A percentile compares a stretch with the other conserved stretches of the same genome.
Evolutionary conservation across 2,329 filamentous ascomycete genomes (phyloP).

Genomic region (Trichothecium sympodiale): DNA sequence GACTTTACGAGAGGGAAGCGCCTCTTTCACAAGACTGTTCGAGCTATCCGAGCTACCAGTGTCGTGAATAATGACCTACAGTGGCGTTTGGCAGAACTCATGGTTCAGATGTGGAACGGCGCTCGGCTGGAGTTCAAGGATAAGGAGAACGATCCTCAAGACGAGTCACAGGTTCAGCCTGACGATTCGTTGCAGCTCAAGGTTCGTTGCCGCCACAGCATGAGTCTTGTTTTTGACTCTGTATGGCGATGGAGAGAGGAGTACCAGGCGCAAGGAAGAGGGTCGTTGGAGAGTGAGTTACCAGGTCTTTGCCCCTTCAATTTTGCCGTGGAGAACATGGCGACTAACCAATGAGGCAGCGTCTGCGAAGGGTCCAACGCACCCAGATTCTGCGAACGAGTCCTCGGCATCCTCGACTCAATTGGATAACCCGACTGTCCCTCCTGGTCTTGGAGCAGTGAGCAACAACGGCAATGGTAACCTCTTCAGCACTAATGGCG

Average conservation of each 20-base stretch:
- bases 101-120: slow-evolving; percentile 78
- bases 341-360: background rate
- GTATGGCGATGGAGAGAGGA: slow-evolving; percentile 81
- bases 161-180: slow-evolving; percentile 37
- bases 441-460: slow-evolving; percentile 22
- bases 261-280: slow-evolving; percentile 60
- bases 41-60: slow-evolving; percentile 59
- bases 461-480: slow-evolving; percentile 11
- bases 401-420: slow-evolving; percentile 59
- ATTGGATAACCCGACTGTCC: slow-evolving; percentile 48
- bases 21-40: slow-evolving; percentile 61
- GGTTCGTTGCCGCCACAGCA: slow-evolving; percentile 73
- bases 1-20: slow-evolving; percentile 56
- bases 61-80: slow-evolving; percentile 70
- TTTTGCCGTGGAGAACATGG: background rate
- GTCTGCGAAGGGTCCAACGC: slow-evolving; percentile 77
- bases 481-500: slow-evolving; percentile 37
- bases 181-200: slow-evolving; percentile 69
- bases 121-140: slow-evolving; percentile 40
- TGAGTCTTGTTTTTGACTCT: slow-evolving; percentile 76
- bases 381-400: slow-evolving; percentile 68
- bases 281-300: slow-evolving; percentile 57
- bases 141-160: slow-evolving; percentile 36
- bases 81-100: slow-evolving; percentile 70
- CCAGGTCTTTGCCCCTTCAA: slow-evolving; percentile 3